Evolutionary conservation across 495 filamentous ascomycete genomes (phyloP), one percentile per base, ranked within the genome.

Genomic region (Aeminium ludgeri): DNA sequence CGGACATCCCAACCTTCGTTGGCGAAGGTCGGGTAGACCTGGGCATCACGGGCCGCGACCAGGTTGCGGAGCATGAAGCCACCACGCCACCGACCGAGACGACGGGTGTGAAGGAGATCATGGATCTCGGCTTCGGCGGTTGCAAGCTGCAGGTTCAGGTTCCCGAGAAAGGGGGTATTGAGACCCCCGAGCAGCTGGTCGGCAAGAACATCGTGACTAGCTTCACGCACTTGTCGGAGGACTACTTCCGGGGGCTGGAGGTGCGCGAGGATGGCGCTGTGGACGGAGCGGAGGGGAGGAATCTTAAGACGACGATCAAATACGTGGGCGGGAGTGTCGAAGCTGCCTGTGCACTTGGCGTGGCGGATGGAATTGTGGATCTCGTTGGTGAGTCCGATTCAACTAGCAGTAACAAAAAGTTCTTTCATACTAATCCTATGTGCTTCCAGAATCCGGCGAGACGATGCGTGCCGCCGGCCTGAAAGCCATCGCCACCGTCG

Each of bases 381-480:
- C 72, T 97, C 44, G 89, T 97, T 55, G 87, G 87, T 94, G 54
- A 48, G 76, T 65, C 11, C 16, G 4, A 16, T 12, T 2, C 36
- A 1, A 15, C 2, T 7, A 25, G 20, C 18, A 45, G 4, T 41
- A 43, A 44, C 18, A 44, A n/a, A 15, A 6, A 3, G 19, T n/a
- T 23, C 12, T 18, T n/a, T 13, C n/a, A 31, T 32, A 28, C 27
- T 40, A 35, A 39, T 20, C 16, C 15, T 13, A 27, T 16, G 2
- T 32, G 10, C 5, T 29, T 23, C 3, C 44, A 94, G 89, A 97
- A 72, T 97, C 89, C 29, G 89, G 89, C 36, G 86, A 95, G 55
- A 97, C 89, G 10, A 97, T 97, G 89, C 84, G 79, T 53, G 89
- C 86, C 2, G 87, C 87, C 27, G 91, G 91, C n/a, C 69, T 97